phyloP scores from a whole-genome alignment of 2,329 filamentous ascomycete species.

The Diplodia scrobiculata region DNA sequence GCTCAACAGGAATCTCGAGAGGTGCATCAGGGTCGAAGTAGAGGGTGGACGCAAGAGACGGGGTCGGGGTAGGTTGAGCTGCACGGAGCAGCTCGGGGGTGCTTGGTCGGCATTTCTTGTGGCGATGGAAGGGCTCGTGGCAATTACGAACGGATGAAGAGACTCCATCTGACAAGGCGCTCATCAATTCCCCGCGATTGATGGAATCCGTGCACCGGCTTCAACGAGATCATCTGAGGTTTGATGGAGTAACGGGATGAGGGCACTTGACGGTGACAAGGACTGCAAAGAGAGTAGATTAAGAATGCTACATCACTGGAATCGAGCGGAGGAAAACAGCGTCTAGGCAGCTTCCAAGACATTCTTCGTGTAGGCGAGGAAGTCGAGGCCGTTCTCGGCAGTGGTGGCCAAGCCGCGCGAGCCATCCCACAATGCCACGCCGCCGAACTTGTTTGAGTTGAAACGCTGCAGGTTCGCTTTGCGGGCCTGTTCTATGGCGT shows the following conservation, averaged over 20 bases:
- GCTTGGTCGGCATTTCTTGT: neutral
- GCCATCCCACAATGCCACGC: constrained; percentile 25
- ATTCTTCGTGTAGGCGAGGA: constrained; percentile 26
- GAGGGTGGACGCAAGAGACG: constrained; percentile 7
- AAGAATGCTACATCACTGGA: constrained; percentile 12
- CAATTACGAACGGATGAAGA: neutral
- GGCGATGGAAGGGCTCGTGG: neutral
- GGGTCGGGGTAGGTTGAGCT: constrained; percentile 3
- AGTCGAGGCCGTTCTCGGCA: constrained; percentile 18
- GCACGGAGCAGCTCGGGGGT: constrained; percentile 1
- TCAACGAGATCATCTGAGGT: neutral
- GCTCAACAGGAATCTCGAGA: neutral
- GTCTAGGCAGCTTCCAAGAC: constrained; percentile 9
- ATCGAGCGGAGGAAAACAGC: neutral
- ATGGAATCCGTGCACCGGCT: neutral
- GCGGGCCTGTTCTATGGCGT: neutral
- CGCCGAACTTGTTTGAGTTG: constrained; percentile 24
- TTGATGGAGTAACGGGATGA: neutral
- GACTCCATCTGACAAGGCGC: constrained; percentile 9
- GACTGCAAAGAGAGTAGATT: constrained; percentile 2
- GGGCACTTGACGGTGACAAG: neutral
- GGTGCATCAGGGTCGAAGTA: neutral
- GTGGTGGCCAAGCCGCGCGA: constrained; percentile 18
- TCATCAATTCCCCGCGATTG: constrained; percentile 7
- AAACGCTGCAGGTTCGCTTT: constrained; percentile 12